Conservation (phyloP, 2,329 filamentous ascomycete genomes). For the Basipetospora sp. region DNA sequence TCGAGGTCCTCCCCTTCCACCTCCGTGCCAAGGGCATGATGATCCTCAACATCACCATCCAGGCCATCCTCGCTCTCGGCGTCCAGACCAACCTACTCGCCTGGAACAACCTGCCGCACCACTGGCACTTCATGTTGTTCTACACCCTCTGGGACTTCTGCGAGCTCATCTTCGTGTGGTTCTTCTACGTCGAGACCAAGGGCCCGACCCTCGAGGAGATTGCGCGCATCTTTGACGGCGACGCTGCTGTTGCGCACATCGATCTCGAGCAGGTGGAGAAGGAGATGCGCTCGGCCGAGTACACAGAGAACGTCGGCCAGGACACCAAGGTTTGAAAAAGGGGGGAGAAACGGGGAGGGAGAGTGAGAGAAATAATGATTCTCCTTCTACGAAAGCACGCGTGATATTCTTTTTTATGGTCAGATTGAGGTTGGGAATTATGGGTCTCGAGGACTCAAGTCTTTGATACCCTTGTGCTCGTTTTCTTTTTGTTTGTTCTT, state of each 20-base stretch:
- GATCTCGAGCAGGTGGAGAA: slow-evolving; percentile 41
- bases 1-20: slow-evolving; percentile 44
- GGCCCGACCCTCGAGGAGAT: slow-evolving; percentile 58
- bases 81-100: slow-evolving; percentile 50
- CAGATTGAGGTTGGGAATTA: no score
- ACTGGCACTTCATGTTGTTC: slow-evolving; percentile 54
- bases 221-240: slow-evolving; percentile 55
- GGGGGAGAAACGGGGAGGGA: no score
- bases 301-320: slow-evolving; percentile 19
- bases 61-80: slow-evolving; percentile 45
- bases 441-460: no score
- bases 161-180: slow-evolving; percentile 48
- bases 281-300: slow-evolving; percentile 27
- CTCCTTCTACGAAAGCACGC: no score
- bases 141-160: slow-evolving; percentile 48
- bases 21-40: slow-evolving; percentile 45
- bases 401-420: no score
- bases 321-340: no score
- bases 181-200: slow-evolving; percentile 56
- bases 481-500: no score
- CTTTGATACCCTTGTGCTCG: no score
- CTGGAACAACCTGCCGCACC: slow-evolving; percentile 41
- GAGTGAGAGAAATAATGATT: no score
- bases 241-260: slow-evolving; percentile 40
- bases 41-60: slow-evolving; percentile 50